Evolutionary conservation across 2,329 filamentous ascomycete genomes (phyloP).

Genomic region (Verticillium albo-atrum): DNA sequence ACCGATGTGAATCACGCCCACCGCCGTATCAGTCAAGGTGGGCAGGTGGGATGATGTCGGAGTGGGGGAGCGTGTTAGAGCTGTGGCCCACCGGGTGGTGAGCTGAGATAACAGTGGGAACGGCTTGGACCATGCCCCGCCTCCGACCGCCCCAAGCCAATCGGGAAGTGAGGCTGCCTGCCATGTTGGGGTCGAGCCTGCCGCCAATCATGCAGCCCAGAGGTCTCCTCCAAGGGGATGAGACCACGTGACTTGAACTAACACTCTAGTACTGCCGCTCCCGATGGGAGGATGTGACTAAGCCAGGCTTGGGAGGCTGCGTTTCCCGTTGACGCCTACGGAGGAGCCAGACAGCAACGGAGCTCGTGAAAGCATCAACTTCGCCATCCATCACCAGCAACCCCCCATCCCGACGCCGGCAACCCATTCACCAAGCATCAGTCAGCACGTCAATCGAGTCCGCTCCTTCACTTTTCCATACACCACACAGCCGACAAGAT

Average conservation of each 20-base stretch:
- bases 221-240: background rate
- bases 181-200: background rate
- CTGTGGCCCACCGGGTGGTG: background rate
- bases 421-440: background rate
- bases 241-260: background rate
- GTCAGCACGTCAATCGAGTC: background rate
- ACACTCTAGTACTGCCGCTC: background rate
- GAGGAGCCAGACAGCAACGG: background rate
- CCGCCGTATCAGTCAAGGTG: background rate
- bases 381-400: constrained; percentile 1
- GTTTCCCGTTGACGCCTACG: background rate
- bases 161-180: background rate
- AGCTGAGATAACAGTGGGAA: background rate
- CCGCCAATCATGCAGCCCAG: background rate
- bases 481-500: constrained; percentile 44
- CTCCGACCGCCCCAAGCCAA: background rate
- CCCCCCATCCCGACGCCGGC: background rate
- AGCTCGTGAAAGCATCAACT: constrained; percentile 1
- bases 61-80: background rate
- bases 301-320: background rate
- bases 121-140: background rate
- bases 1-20: constrained; percentile 1
- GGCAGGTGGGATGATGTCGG: background rate
- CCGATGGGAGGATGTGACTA: background rate
- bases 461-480: background rate